Evolutionary conservation across 371 early-diverging fungal genomes (phyloP), one percentile per base, ranked within the genome.

Genomic region (Actinomucor elegans): DNA sequence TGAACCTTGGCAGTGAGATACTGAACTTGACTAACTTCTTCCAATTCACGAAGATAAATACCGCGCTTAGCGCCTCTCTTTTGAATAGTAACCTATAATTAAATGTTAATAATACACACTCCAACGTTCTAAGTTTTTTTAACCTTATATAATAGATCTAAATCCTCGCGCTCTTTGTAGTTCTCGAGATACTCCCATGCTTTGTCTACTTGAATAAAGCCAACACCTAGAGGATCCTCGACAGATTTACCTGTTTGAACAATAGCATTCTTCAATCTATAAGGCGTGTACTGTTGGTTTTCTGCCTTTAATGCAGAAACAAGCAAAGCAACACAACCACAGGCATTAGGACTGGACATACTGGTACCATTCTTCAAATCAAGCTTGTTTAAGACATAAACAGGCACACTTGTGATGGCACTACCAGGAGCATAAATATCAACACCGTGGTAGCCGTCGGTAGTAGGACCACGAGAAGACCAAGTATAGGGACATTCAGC

Each of bases 331-430:
- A 91, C 61, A 60, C 93, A 91, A 15, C 96, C 96, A 64, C 93
- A 91, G 34, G 86, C 87, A 61, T 94, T 94, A 35, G 98, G 98
- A 48, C 91, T 87, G 36, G 89, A 85, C 96, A 97, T 96, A 59
- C 89, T 89, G 14, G 96, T 94, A 40, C 96, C 98, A 67, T 97
- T 97, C 86, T 90, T 92, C 38, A 93, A 76, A 59, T 88, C 89
- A 44, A 83, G 66, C 48, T 82, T 80, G 51, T 87, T 72, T n/a
- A 86, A 74, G 9, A 80, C 87, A 68, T 92, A 97, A 18, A 86
- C 81, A n/a, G 98, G 96, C 18, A 93, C 89, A 55, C 87, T 84
- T n/a, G 95, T 90, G 45, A 95, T 89, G 10, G 97, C 97, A 45
- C 89, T 88, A 14, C 97, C 97, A 8, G 96, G 95, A 5, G 93